Conservation (phyloP, 352 stramenopile genomes). For the Phytophthora brassicae region DNA sequence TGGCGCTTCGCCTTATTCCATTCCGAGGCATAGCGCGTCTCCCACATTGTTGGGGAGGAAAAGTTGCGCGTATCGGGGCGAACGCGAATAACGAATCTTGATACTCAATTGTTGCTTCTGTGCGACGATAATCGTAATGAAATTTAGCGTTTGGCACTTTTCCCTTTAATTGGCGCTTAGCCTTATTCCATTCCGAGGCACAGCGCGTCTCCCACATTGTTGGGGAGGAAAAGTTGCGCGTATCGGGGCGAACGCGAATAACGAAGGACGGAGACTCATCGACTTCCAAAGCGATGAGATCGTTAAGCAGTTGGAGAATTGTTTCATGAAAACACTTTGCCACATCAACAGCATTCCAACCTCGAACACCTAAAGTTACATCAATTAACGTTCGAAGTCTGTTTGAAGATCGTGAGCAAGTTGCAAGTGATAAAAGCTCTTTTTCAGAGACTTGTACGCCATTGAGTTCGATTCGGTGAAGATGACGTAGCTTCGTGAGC, state of each 20-base stretch:
- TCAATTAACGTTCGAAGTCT: slow-evolving; percentile 16
- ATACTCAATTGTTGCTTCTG: slow-evolving; percentile 10
- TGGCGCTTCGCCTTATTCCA: slow-evolving; percentile 25
- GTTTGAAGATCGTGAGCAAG: not conserved
- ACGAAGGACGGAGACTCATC: slow-evolving; percentile 17
- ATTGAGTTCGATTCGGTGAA: slow-evolving; percentile 24
- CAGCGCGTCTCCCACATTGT: slow-evolving; percentile 19
- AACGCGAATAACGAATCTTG: slow-evolving; percentile 29
- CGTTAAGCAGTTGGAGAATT: slow-evolving; percentile 7
- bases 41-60: slow-evolving; percentile 21
- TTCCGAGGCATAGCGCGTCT: slow-evolving; percentile 14
- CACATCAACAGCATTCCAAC: slow-evolving; percentile 23
- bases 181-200: slow-evolving; percentile 18
- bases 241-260: slow-evolving; percentile 29
- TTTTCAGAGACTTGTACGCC: slow-evolving; percentile 20
- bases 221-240: slow-evolving; percentile 19
- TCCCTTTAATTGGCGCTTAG: slow-evolving; percentile 17
- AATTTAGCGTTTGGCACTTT: slow-evolving; percentile 12
- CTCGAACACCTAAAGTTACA: slow-evolving; percentile 24
- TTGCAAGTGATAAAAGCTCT: slow-evolving; percentile 18
- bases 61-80: slow-evolving; percentile 27
- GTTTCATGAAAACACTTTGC: slow-evolving; percentile 22
- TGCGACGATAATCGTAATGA: slow-evolving; percentile 24
- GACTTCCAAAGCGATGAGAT: not conserved
- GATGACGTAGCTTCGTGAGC: slow-evolving; percentile 10